Evolutionary conservation across 2,329 filamentous ascomycete genomes (phyloP), one percentile per base, ranked within the genome.

Genomic region (Dothideomycetidae sp.): DNA sequence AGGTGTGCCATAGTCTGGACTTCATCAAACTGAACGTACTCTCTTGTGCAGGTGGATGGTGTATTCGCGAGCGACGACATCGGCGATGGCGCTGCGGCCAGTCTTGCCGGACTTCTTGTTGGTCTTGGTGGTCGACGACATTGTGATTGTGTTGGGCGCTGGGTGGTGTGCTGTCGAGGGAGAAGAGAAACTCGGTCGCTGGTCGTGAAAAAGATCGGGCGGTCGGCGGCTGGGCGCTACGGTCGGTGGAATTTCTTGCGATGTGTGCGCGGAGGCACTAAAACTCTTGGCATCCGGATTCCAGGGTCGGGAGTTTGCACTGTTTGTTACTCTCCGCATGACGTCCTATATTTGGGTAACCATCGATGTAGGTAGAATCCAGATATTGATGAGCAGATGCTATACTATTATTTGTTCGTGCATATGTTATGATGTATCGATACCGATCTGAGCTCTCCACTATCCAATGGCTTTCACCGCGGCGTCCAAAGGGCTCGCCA

Each of bases 21-120:
- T 76, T 76, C 73, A 76, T 72, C 63, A 77, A 76, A 77, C 73
- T 73, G 71, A 74, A 67, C 81, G 65, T 86, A 92, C 83, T 70
- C 88, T 81, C 82, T 93, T 96, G 83, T 98, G 90, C 58, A 98
- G 73, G 78, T 98, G 88, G 73, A 98, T 96, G 68, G 90, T 98
- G 79, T 98, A 98, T 75, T 98, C 92, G 76, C 90, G 84, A 60
- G 90, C 80, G 67, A 98, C 88, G 63, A 98, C 92, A 70, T 98
- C 88, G 68, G 84, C 79, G 68, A 98, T 93, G 72, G 92, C 92
- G 68, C 84, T 93, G 64, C 86, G 83, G 59, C 67, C 64, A 70
- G 80, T 81, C 72, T 78, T 80, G 63, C 66, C 69, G 69, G 76
- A 79, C 69, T 75, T 73, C 57, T 52, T 63, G 36, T 30, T 29